phyloP scores from a whole-genome alignment of 1,284 basidiomycete genomes.

The Microbotryum lychnidis-dioicae region DNA sequence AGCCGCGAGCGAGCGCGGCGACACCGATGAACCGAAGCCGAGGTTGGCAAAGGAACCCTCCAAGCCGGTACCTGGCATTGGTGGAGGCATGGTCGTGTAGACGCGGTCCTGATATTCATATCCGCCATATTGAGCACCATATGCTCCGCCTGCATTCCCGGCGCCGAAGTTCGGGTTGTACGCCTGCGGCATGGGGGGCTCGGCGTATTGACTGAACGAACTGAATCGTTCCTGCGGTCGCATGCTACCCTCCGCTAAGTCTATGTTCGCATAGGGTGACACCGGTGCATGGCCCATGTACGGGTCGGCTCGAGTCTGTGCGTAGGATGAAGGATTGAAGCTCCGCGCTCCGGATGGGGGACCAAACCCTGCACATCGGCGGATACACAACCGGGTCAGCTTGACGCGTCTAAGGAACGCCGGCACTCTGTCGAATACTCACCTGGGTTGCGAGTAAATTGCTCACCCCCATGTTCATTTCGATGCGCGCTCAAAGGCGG shows the following conservation, averaged over 20 bases:
- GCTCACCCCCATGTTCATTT: slow-evolving; percentile 11
- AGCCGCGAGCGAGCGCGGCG: background rate
- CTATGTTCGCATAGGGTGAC: slow-evolving; percentile 26
- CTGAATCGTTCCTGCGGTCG: no score
- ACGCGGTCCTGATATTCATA: background rate
- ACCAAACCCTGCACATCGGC: background rate
- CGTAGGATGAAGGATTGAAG: slow-evolving; percentile 17
- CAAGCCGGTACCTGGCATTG: slow-evolving; percentile 1
- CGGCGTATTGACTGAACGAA: no score
- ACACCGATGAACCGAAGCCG: background rate
- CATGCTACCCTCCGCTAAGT: slow-evolving; percentile 21
- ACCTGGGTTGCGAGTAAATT: slow-evolving; percentile 1
- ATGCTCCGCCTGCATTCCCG: no score
- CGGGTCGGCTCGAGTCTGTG: slow-evolving; percentile 14
- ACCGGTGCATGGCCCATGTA: slow-evolving; percentile 20
- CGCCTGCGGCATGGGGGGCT: no score
- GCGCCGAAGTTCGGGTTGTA: no score
- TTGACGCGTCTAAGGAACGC: background rate
- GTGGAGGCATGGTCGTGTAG: background rate
- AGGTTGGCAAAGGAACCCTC: slow-evolving; percentile 19
- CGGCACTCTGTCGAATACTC: slow-evolving; percentile 2
- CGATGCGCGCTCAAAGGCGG: slow-evolving; percentile 3
- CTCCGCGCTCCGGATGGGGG: background rate
- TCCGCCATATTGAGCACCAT: no score
- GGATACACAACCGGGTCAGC: background rate